Percentiles rank a stretch among this genome's conserved stretches.
phyloP scores from a whole-genome alignment of 352 stramenopile genomes.

The Globisporangium abappressorium region DNA sequence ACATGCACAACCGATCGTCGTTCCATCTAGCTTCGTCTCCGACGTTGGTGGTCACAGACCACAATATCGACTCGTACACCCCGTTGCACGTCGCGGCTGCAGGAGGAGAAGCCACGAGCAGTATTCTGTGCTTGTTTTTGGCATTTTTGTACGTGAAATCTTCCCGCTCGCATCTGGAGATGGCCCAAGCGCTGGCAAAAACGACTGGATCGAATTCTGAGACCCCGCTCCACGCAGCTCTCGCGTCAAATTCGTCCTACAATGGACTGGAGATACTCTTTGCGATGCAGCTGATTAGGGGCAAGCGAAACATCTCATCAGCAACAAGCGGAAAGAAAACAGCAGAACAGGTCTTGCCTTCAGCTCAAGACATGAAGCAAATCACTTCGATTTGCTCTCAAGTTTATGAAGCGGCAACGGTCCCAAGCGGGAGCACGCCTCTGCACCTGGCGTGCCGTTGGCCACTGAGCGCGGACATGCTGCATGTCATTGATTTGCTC shows the following conservation, averaged over 20 bases:
- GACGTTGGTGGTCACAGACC: slow-evolving; percentile 32
- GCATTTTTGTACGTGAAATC: slow-evolving; percentile 29
- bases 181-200: slow-evolving; percentile 22
- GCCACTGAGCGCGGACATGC: slow-evolving; percentile 32
- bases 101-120: slow-evolving; percentile 33
- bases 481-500: slow-evolving; percentile 42
- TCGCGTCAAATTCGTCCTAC: slow-evolving; percentile 29
- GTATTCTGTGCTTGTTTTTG: slow-evolving; percentile 38
- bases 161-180: slow-evolving; percentile 11
- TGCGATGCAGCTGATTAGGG: slow-evolving; percentile 20
- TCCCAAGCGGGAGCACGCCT: slow-evolving; percentile 29
- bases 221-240: slow-evolving; percentile 43
- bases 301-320: background rate
- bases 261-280: slow-evolving; percentile 48
- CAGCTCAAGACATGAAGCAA: background rate
- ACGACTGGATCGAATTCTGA: slow-evolving; percentile 25
- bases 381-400: slow-evolving; percentile 20
- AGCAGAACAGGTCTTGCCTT: background rate
- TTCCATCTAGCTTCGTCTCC: slow-evolving; percentile 34
- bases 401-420: slow-evolving; percentile 26
- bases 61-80: slow-evolving; percentile 30
- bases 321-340: background rate
- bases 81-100: slow-evolving; percentile 43
- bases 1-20: slow-evolving; percentile 8
- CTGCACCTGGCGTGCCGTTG: slow-evolving; percentile 52